Base-by-base conservation (phyloP, 257 asterid species). In the Solanum megistacrolobum region DNA sequence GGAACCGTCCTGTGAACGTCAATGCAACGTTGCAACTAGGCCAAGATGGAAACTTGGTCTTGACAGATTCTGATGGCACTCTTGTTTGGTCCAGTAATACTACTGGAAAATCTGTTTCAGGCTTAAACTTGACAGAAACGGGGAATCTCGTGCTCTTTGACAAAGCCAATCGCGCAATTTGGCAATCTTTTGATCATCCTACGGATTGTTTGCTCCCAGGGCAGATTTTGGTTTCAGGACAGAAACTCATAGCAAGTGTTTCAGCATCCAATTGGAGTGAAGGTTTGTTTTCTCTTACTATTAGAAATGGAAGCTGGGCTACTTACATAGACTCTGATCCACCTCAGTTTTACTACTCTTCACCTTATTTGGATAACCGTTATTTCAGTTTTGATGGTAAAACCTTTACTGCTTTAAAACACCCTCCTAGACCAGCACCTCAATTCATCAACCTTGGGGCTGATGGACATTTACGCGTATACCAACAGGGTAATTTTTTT, bases 121-220 rank as follows among this genome's bases (percentile, higher is more conserved):
- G 87, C 18, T 18, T 88, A 25, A 83, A 71, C 69, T 31, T 88
- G 46, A 88, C 68, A 0, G 87, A 83, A 0, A 66, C 0, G 5
- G 87, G 87, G 0, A 88, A 88, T 25, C 83, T 88, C 1, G 65
- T 88, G 7, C 25, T 87, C 58, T 83, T 35, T 83, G 87, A 68
- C 14, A 52, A 32, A 0, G 0, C 3, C 0, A 0, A 65, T 10
- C 11, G 2, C 39, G 3, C 14, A 32, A 68, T 87, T 68, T 87
- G 89, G 89, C 58, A 88, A 23, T 88, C 87, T 10, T 88, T 88
- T 88, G 87, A 88, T 88, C 76, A 83, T 83, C 84, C 89, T 36
- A 35, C 84, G 9, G 87, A 88, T 31, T 18, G 46, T 27, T 69
- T 88, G 43, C 83, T 88, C 29, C 87, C 62, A 11, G 83, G 83